phyloP scores from a whole-genome alignment of 495 filamentous ascomycete genomes.

The Neurospora sp. region DNA sequence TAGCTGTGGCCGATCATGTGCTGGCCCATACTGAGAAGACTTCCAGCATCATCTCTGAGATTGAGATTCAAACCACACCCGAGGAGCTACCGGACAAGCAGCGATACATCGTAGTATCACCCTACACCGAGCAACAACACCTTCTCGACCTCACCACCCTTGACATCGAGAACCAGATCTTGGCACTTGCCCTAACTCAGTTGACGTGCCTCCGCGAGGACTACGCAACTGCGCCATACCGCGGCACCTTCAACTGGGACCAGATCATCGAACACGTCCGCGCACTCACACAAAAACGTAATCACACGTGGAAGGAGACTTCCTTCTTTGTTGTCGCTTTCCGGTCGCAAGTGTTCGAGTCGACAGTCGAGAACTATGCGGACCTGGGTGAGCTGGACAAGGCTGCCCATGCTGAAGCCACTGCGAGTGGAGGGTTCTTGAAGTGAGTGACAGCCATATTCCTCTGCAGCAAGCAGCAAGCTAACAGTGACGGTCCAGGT shows the following conservation, averaged over 20 bases:
- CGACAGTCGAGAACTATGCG: slow-evolving; percentile 40
- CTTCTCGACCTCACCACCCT: slow-evolving; percentile 61
- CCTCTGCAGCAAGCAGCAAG: neutral
- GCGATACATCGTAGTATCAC: slow-evolving; percentile 55
- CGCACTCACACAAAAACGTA: slow-evolving; percentile 30
- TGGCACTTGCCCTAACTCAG: slow-evolving; percentile 59
- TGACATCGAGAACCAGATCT: slow-evolving; percentile 50
- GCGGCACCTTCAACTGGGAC: slow-evolving; percentile 68
- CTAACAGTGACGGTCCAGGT: slow-evolving; percentile 31
- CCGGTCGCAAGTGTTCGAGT: slow-evolving; percentile 55
- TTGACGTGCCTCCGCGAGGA: slow-evolving; percentile 52
- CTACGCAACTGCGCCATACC: slow-evolving; percentile 69
- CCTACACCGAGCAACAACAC: slow-evolving; percentile 58
- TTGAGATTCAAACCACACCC: neutral
- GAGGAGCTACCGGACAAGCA: neutral
- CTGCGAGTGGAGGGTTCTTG: slow-evolving; percentile 66
- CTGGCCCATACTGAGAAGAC: slow-evolving; percentile 5
- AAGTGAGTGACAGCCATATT: slow-evolving; percentile 41
- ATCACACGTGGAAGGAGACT: slow-evolving; percentile 50
- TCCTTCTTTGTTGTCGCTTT: slow-evolving; percentile 79
- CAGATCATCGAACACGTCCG: slow-evolving; percentile 48
- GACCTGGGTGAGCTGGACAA: slow-evolving; percentile 60
- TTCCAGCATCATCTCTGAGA: slow-evolving; percentile 2
- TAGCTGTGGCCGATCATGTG: neutral
- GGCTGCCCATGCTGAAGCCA: slow-evolving; percentile 68